A percentile compares a stretch with the other conserved stretches of the same genome.
Evolutionary conservation across 441 rosid genomes (phyloP).

Genomic region (Pelargonium cotyledonis): DNA sequence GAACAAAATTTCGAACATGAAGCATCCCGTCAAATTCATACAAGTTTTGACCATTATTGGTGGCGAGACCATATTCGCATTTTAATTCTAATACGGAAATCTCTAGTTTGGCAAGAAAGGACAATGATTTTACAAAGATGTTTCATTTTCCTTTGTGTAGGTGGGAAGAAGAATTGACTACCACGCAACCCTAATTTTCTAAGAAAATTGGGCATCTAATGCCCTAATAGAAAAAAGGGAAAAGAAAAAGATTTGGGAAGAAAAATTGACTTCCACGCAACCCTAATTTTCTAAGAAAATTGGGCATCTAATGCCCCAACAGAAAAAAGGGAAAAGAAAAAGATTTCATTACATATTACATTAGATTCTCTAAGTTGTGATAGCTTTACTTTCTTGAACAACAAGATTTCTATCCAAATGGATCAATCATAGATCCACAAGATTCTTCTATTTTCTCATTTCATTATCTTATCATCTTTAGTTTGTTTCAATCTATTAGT

Average conservation of each 20-base stretch:
- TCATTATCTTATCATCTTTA: background rate
- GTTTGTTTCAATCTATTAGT: background rate
- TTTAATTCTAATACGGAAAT: background rate
- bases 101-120: background rate
- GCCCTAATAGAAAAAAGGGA: no score
- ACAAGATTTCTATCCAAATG: background rate
- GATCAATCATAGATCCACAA: background rate
- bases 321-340: no score
- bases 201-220: no score
- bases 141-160: background rate
- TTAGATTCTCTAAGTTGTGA: background rate
- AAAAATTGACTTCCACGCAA: background rate
- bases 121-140: no score
- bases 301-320: no score
- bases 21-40: no score
- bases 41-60: no score
- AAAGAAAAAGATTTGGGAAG: background rate
- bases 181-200: conserved; percentile 2
- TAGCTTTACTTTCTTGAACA: background rate
- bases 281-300: background rate
- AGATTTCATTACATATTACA: background rate
- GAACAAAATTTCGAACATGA: no score
- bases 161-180: background rate
- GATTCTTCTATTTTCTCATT: background rate
- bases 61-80: no score